phyloP scores from a whole-genome alignment of 306 rosid species.

The Quercus aquifolioides region DNA sequence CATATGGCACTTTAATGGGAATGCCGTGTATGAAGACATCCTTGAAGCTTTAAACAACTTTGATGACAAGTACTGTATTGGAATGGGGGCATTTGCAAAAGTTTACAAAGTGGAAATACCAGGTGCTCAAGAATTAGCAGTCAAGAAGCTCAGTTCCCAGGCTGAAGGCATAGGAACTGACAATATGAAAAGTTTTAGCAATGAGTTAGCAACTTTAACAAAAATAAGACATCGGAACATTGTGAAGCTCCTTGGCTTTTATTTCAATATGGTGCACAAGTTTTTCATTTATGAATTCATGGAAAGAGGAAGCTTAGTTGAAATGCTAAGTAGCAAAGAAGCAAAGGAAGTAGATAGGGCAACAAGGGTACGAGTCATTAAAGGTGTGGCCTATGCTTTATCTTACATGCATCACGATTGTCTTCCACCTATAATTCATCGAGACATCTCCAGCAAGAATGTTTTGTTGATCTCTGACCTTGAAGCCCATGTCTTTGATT shows the following conservation, averaged over 20 bases:
- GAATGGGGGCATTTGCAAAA: too few species aligned
- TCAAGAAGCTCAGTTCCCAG: background rate
- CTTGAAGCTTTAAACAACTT: too few species aligned
- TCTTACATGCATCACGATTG: background rate
- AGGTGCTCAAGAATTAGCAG: background rate
- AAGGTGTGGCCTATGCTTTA: background rate
- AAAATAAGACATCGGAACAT: too few species aligned
- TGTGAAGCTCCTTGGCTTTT: background rate
- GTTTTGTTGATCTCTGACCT: background rate
- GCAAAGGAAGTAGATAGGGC: background rate
- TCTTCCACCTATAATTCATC: background rate
- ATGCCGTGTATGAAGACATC: too few species aligned
- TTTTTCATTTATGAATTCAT: too few species aligned
- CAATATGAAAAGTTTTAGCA: background rate
- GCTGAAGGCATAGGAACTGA: background rate
- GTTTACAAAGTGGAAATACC: background rate
- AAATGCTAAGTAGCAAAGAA: background rate
- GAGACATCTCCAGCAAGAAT: background rate
- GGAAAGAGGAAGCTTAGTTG: too few species aligned
- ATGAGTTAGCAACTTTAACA: too few species aligned
- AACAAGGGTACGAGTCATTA: background rate
- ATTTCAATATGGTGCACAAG: too few species aligned
- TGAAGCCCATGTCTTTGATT: background rate
- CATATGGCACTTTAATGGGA: too few species aligned
- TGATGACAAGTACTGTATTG: too few species aligned